Percentiles rank a stretch among this genome's conserved stretches.
Evolutionary conservation across 2,329 filamentous ascomycete species (phyloP).

Genomic region (Penicillium vulpinum): DNA sequence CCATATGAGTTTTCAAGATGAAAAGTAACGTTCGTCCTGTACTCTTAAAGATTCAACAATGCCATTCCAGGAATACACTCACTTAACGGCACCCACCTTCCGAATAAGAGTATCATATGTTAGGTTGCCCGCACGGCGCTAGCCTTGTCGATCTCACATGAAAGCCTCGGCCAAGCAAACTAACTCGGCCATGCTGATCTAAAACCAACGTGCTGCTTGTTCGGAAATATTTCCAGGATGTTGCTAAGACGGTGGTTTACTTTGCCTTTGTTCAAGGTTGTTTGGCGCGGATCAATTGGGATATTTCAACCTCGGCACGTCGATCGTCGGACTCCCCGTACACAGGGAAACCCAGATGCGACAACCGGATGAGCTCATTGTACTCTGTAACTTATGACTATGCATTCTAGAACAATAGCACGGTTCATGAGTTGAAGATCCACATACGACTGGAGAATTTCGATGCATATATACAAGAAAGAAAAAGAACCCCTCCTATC

Average conservation of each 20-base stretch:
- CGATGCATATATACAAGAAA: constrained; percentile 26
- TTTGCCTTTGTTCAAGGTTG: neutral
- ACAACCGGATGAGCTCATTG: neutral
- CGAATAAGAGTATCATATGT: constrained; percentile 1
- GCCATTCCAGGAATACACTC: neutral
- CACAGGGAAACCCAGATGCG: neutral
- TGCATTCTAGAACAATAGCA: neutral
- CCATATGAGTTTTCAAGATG: neutral
- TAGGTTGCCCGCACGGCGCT: constrained; percentile 10
- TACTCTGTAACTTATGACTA: neutral
- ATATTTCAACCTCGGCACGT: constrained; percentile 4
- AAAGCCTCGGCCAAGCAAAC: constrained; percentile 11
- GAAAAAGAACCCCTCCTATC: neutral
- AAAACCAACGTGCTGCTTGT: neutral
- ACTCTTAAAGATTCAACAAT: too few relatives aligned
- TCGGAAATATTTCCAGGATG: neutral
- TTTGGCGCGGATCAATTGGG: neutral
- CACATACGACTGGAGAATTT: neutral
- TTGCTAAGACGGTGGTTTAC: neutral
- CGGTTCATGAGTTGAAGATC: neutral
- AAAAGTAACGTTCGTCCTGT: neutral
- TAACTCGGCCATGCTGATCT: neutral
- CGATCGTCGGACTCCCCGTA: neutral
- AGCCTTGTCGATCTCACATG: constrained; percentile 28
- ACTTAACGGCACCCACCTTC: neutral